Conservation (phyloP, 768 basidiomycete genomes). For the Pisolithus microcarpus region DNA sequence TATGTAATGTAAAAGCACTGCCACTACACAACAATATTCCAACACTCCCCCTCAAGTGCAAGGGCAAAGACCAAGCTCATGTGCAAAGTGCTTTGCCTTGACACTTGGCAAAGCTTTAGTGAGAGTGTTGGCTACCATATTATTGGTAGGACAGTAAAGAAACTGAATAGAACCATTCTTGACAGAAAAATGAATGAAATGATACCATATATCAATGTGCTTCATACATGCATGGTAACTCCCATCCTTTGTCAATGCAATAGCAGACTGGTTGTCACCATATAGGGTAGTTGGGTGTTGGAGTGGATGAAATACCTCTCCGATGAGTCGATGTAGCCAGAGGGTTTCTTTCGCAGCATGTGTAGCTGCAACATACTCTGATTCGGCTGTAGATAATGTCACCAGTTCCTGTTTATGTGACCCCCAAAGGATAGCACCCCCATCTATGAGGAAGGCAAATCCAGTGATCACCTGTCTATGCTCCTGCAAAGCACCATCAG, state of each 20-base stretch:
- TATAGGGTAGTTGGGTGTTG: not conserved
- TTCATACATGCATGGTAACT: not conserved
- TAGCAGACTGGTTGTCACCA: not conserved
- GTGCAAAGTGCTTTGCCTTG: not conserved
- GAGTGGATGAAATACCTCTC: not conserved
- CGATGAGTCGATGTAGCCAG: conserved; percentile 1
- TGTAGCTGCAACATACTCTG: not conserved
- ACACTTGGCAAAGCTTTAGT: not conserved
- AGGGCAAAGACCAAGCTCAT: not conserved
- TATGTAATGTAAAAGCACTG: too few species aligned
- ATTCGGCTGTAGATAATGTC: not conserved
- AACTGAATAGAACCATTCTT: not conserved
- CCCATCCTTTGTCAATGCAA: not conserved
- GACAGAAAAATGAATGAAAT: not conserved
- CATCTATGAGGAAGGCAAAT: conserved; percentile 1
- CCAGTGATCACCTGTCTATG: not conserved
- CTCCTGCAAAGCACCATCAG: conserved; percentile 2
- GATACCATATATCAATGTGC: not conserved
- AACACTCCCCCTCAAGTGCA: conserved; percentile 2
- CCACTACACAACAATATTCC: not conserved
- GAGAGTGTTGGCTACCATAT: conserved; percentile 16
- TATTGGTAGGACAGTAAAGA: conserved; percentile 2
- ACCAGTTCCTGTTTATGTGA: conserved; percentile 6
- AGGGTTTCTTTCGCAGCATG: not conserved
- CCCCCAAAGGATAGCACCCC: conserved; percentile 1